phyloP scores from a whole-genome alignment of 139 green algal species.

The Volvox africanus region DNA sequence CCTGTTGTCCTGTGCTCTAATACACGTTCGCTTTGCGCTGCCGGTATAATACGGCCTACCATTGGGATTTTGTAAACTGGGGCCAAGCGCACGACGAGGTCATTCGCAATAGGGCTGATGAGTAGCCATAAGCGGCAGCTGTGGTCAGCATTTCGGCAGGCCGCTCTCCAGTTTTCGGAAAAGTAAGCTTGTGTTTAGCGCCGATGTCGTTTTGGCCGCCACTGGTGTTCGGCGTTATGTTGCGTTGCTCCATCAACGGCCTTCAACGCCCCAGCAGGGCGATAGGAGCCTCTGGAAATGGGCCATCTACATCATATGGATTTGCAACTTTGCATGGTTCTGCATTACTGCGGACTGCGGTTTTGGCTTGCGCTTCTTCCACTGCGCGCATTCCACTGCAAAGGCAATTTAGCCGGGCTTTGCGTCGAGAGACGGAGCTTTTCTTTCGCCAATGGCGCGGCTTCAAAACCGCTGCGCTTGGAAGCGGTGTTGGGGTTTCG shows the following conservation, averaged over 20 bases:
- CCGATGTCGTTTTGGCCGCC: neutral
- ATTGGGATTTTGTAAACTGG: too few species aligned
- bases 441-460: conserved; percentile 12
- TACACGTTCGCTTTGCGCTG: too few species aligned
- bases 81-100: neutral
- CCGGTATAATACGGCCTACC: too few species aligned
- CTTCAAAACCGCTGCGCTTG: conserved; percentile 21
- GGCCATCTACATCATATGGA: conserved; percentile 20
- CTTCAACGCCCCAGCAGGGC: neutral
- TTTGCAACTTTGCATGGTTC: neutral
- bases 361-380: neutral
- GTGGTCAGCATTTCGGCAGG: neutral
- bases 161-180: neutral
- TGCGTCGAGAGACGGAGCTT: conserved; percentile 16
- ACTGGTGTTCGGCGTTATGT: neutral
- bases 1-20: too few species aligned
- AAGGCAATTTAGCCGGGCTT: neutral
- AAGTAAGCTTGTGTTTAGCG: neutral
- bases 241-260: neutral
- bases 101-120: neutral
- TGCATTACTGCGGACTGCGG: neutral
- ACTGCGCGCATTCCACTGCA: neutral
- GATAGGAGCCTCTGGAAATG: neutral
- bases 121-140: neutral
- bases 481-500: neutral